Evolutionary conservation across 345 rosid species (phyloP), one percentile per base, ranked within the genome.

Genomic region (Abelmoschus esculentus): DNA sequence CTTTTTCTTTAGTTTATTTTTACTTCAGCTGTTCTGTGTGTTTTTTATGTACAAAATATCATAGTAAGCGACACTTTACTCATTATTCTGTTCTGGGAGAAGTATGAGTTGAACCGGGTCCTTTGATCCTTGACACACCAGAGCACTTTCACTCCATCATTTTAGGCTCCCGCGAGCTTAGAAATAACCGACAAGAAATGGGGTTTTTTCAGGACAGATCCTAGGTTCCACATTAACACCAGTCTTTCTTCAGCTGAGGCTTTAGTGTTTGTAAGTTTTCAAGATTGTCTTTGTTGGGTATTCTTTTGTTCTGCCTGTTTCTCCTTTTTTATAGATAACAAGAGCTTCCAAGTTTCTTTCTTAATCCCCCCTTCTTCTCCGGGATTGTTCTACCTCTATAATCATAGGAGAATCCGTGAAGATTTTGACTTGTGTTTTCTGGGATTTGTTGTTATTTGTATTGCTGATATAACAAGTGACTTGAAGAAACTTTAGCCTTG

Each of bases 101-200:
- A 66, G 72, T 73, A 72, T 70, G 77, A 77, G 78, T 76, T 83
- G 53, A 57, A 73, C 74, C 73, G 86, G 89, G 82, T 86, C 74
- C 88, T 86, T 80, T 73, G 80, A 82, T 88, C 85, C 96, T 83
- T 71, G 76, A 38, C 42, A 81, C 98, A 84, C 81, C 73, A 40
- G 74, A 59, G 79, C 42, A 38, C 82, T 83, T 72, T 74, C 57
- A 56, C 42, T 76, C 76, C 76, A 81, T 85, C 83, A 82, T 90
- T 81, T 72, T 76, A 52, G 56, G 17, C 84, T 70, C 76, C 73
- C 57, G 5, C 42, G 74, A 60, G 56, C 72, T 79, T 75, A 58
- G 53, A 69, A 75, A 75, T 67, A 72, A 53, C 64, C 74, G 74
- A 70, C 76, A 70, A 46, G 44, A 74, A 70, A 79, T 77, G 83